These are phyloP conservation scores for Cantharellus cinnabarinus DNA, from an alignment of 768 basidiomycete genomes.

Conservation along the genomic window DNA sequence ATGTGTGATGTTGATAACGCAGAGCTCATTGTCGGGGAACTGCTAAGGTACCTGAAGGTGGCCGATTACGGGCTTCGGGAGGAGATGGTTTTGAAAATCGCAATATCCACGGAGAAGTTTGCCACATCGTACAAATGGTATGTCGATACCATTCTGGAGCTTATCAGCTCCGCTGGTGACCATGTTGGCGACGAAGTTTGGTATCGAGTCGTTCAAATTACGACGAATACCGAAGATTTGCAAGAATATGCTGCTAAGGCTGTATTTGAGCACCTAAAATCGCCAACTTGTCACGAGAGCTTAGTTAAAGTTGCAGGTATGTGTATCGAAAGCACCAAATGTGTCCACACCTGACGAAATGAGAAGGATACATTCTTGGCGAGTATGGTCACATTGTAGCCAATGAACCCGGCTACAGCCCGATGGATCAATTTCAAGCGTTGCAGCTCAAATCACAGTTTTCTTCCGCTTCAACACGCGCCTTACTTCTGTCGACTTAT, in stretches of 20 bases:
- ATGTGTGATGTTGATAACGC: conserved; percentile 99
- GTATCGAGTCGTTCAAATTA: conserved; percentile 97
- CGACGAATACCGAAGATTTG: conserved; percentile 94
- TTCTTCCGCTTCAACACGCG: conserved; percentile 78
- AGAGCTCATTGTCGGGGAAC: conserved; percentile 85
- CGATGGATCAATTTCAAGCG: conserved; percentile 81
- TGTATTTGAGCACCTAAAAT: conserved; percentile 71
- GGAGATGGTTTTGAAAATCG: conserved; percentile 98
- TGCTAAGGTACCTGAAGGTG: conserved; percentile 81
- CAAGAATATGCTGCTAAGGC: conserved; percentile 92
- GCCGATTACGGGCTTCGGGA: conserved; percentile 93
- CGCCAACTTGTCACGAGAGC: conserved; percentile 76
- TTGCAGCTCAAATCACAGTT: conserved; percentile 91
- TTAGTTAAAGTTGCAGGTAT: conserved; percentile 88
- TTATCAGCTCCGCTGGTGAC: conserved; percentile 92
- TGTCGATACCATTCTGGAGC: conserved; percentile 88
- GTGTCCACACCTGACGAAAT: background rate
- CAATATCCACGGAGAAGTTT: conserved; percentile 96
- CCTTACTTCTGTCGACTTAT: conserved; percentile 86
- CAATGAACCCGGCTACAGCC: conserved; percentile 83
- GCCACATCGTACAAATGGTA: conserved; percentile 98
- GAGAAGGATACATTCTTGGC: conserved; percentile 76
- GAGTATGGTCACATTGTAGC: conserved; percentile 98
- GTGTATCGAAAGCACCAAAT: conserved; percentile 8
- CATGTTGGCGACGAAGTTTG: conserved; percentile 99